Percentiles rank a stretch among this genome's conserved stretches.
Conservation (phyloP, 768 basidiomycete genomes). For the Phaffia tasmanica region DNA sequence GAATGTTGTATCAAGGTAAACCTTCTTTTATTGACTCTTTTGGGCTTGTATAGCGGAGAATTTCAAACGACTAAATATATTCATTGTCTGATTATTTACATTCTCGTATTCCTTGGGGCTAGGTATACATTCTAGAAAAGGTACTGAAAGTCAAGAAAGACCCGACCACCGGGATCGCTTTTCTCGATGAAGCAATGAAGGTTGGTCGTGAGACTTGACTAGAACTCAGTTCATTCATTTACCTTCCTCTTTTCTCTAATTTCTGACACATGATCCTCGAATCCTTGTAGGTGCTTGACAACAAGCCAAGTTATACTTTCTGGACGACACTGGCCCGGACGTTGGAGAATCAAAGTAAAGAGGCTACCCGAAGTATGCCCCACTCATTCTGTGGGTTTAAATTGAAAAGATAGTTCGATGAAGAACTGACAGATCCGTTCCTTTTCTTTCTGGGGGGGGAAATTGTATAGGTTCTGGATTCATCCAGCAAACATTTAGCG, state of each 20-base stretch:
- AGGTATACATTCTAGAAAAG: conserved; percentile 93
- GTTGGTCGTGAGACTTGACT: conserved; percentile 40
- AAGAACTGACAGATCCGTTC: neutral
- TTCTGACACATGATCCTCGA: neutral
- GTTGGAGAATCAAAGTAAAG: conserved; percentile 70
- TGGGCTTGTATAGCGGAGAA: neutral
- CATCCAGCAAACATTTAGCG: conserved; percentile 74
- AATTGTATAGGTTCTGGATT: conserved; percentile 65
- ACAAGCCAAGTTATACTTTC: conserved; percentile 79
- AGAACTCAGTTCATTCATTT: neutral
- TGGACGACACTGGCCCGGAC: conserved; percentile 73
- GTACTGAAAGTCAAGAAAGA: conserved; percentile 84
- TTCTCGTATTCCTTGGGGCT: neutral
- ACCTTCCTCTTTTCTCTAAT: neutral
- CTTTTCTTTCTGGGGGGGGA: neutral
- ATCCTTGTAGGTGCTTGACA: conserved; percentile 58
- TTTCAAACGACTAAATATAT: neutral
- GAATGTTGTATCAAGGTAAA: conserved; percentile 77
- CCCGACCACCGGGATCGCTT: conserved; percentile 57
- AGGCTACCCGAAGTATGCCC: conserved; percentile 59
- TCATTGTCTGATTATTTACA: neutral
- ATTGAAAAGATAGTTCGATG: neutral
- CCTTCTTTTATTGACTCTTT: neutral
- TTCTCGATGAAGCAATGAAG: conserved; percentile 90
- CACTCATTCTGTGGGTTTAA: neutral